phyloP scores from a whole-genome alignment of 140 eudicot species.

The Erigeron philadelphicus region DNA sequence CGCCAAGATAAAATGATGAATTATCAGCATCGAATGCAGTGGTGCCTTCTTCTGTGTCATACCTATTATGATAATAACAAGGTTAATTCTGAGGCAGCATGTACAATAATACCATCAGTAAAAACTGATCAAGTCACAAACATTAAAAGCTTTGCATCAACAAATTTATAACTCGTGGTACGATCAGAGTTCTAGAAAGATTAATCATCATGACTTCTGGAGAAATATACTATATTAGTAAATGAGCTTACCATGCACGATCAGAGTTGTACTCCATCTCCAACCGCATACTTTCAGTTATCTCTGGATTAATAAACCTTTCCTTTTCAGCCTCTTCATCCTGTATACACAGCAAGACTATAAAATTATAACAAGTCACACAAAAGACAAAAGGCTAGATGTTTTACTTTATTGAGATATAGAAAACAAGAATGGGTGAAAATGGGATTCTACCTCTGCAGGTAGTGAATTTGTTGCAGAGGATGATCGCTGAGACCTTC shows the following conservation, averaged over 20 bases:
- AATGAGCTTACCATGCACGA: conserved; percentile 69
- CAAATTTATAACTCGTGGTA: too few species aligned
- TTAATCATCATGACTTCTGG: too few species aligned
- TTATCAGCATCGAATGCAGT: conserved; percentile 65
- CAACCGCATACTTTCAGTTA: conserved; percentile 68
- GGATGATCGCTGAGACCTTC: conserved; percentile 38
- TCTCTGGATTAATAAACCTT: conserved; percentile 42
- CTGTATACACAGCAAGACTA: conserved; percentile 30
- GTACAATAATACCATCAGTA: not conserved
- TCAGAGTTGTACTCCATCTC: conserved; percentile 96
- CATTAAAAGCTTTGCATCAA: too few species aligned
- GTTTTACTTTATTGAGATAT: not conserved
- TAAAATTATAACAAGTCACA: not conserved
- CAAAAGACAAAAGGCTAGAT: conserved; percentile 9
- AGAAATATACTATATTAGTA: not conserved
- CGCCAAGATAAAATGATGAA: conserved; percentile 71
- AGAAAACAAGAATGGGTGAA: conserved; percentile 3
- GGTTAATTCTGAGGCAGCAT: not conserved
- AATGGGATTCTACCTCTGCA: conserved; percentile 45
- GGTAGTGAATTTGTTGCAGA: conserved; percentile 31
- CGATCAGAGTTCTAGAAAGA: too few species aligned
- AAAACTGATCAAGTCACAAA: too few species aligned
- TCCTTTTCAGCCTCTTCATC: conserved; percentile 42
- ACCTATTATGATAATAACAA: conserved; percentile 42
- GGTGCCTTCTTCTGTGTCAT: conserved; percentile 87